Conservation (phyloP, 2,329 filamentous ascomycete genomes). For the Neoarthrinium moseri region DNA sequence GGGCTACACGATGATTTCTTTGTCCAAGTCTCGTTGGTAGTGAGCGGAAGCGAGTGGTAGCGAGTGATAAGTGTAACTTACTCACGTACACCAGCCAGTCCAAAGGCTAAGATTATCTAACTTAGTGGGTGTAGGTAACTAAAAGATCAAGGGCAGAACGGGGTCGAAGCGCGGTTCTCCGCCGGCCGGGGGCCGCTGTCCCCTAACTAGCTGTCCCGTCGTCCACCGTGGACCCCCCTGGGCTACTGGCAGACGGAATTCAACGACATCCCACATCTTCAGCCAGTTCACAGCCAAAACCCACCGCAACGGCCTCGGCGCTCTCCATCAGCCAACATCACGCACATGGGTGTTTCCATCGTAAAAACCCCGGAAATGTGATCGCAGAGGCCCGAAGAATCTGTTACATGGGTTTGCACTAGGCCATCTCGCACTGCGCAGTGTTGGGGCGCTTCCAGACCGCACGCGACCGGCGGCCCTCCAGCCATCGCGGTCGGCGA, state of each 20-base stretch:
- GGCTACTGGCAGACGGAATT: neutral
- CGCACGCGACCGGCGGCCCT: slow-evolving; percentile 41
- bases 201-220: too few species aligned
- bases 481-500: neutral
- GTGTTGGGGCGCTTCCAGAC: slow-evolving; percentile 33
- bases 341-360: slow-evolving; percentile 45
- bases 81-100: too few species aligned
- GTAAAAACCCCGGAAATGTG: slow-evolving; percentile 32
- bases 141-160: too few species aligned
- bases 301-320: slow-evolving; percentile 21
- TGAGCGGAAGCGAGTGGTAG: too few species aligned
- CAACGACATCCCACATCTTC: neutral
- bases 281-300: slow-evolving; percentile 11
- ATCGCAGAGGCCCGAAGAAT: slow-evolving; percentile 39
- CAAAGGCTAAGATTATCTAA: too few species aligned
- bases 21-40: too few species aligned
- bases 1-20: too few species aligned
- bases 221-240: too few species aligned
- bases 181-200: too few species aligned
- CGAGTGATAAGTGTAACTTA: too few species aligned
- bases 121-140: too few species aligned
- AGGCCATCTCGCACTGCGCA: slow-evolving; percentile 40
- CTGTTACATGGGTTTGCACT: slow-evolving; percentile 44
- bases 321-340: slow-evolving; percentile 38
- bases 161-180: too few species aligned